These are phyloP conservation scores for Neodidymelliopsis sp. DNA, from an alignment of 2,329 filamentous ascomycete genomes.

Conservation along the genomic window DNA sequence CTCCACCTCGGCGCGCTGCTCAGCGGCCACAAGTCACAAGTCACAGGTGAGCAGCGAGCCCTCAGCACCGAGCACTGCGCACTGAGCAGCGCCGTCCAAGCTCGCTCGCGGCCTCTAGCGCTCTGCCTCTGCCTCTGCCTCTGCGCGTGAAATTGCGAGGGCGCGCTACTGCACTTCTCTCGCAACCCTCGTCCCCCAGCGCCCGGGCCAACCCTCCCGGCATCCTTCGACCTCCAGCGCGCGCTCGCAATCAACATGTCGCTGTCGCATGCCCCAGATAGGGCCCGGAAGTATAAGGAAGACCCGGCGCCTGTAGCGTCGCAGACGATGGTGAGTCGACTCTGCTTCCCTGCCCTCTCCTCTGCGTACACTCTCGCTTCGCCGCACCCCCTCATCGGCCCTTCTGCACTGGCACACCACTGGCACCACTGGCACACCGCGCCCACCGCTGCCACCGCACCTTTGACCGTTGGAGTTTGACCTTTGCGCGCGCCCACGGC, in stretches of 20 bases:
- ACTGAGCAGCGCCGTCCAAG: neutral
- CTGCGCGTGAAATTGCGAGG: constrained; percentile 48
- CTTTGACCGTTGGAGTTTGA: constrained; percentile 45
- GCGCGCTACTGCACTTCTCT: constrained; percentile 47
- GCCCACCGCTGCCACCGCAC: constrained; percentile 25
- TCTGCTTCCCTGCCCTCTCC: constrained; percentile 44
- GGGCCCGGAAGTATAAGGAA: constrained; percentile 55
- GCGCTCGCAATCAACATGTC: constrained; percentile 52
- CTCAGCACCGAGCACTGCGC: no score
- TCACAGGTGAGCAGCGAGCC: no score
- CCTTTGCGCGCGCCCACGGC: constrained; percentile 25
- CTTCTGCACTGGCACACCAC: constrained; percentile 14
- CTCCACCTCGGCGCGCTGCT: constrained; percentile 37
- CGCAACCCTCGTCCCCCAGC: constrained; percentile 40
- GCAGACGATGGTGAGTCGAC: constrained; percentile 53
- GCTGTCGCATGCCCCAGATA: constrained; percentile 51
- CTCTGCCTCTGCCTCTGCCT: constrained; percentile 5
- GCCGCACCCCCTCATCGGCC: constrained; percentile 25
- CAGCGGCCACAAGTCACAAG: no score
- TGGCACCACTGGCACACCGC: constrained; percentile 14
- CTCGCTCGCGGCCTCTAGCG: neutral
- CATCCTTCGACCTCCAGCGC: constrained; percentile 42
- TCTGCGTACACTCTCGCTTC: constrained; percentile 32
- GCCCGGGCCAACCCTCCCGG: constrained; percentile 44
- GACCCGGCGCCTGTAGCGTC: constrained; percentile 54